These are phyloP conservation scores for Ephemerocybe angulata DNA, from an alignment of 768 basidiomycete genomes.

Conservation along the genomic window DNA sequence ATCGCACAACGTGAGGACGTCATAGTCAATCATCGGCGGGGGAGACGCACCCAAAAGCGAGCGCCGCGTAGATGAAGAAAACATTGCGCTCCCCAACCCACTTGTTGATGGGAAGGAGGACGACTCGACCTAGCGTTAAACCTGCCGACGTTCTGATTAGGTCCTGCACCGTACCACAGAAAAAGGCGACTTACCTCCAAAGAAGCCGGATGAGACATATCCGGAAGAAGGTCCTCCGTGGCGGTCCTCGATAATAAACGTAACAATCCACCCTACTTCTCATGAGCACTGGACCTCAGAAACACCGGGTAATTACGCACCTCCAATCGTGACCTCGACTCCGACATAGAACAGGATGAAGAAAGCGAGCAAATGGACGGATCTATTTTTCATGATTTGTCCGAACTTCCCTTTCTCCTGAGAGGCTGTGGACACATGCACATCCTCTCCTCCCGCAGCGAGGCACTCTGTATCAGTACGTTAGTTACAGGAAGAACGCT, in stretches of 20 bases:
- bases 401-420: slow-evolving; percentile 25
- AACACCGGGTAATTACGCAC: slow-evolving; percentile 18
- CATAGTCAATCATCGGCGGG: no score
- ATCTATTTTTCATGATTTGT: slow-evolving; percentile 49
- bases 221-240: slow-evolving; percentile 19
- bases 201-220: slow-evolving; percentile 17
- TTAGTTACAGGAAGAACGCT: background rate
- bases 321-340: slow-evolving; percentile 59
- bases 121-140: slow-evolving; percentile 53
- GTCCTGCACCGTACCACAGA: background rate
- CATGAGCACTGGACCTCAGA: background rate
- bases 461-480: slow-evolving; percentile 45
- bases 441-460: slow-evolving; percentile 46
- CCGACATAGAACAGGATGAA: slow-evolving; percentile 69
- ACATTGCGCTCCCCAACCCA: slow-evolving; percentile 37
- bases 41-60: slow-evolving; percentile 33
- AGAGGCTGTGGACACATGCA: slow-evolving; percentile 22
- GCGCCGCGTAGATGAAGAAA: slow-evolving; percentile 3
- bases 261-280: slow-evolving; percentile 57
- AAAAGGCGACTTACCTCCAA: slow-evolving; percentile 15
- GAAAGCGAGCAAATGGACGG: slow-evolving; percentile 59
- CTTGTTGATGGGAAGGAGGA: slow-evolving; percentile 53
- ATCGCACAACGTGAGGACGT: background rate
- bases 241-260: slow-evolving; percentile 35
- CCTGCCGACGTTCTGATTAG: slow-evolving; percentile 34